These are phyloP conservation scores for Microsporum canis DNA, from an alignment of 2,329 filamentous ascomycete species.

Conservation along the genomic window DNA sequence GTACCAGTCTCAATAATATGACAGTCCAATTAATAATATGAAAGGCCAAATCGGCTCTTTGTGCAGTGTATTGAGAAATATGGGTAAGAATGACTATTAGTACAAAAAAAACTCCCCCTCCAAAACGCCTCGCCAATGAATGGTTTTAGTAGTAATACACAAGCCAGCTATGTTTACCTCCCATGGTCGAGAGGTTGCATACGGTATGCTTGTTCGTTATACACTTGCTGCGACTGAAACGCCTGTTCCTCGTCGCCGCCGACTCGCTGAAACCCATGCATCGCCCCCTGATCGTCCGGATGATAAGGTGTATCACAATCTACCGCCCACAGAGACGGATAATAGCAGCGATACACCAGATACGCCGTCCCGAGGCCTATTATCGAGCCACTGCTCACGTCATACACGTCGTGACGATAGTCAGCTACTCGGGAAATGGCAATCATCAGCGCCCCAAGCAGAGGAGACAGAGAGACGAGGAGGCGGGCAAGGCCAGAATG, in stretches of 20 bases:
- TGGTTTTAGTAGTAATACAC: background rate
- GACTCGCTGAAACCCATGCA: constrained; percentile 9
- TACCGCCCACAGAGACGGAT: constrained; percentile 29
- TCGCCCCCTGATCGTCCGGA: constrained; percentile 4
- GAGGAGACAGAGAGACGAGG: constrained; percentile 44
- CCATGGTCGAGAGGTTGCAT: constrained; percentile 4
- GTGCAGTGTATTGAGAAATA: background rate
- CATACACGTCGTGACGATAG: constrained; percentile 54
- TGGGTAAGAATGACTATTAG: background rate
- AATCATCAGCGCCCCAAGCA: constrained; percentile 48
- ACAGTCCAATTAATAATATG: no score
- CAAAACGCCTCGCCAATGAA: background rate
- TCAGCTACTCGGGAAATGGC: constrained; percentile 52
- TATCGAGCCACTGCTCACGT: constrained; percentile 46
- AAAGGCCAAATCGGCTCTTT: background rate
- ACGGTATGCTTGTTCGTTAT: constrained; percentile 5
- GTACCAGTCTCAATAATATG: no score
- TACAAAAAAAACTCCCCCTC: background rate
- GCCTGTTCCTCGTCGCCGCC: constrained; percentile 13
- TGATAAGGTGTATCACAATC: constrained; percentile 13
- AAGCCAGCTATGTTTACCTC: background rate
- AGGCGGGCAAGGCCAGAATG: constrained; percentile 46
- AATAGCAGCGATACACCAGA: constrained; percentile 51
- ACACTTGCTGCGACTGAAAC: background rate
- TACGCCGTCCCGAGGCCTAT: constrained; percentile 46